phyloP scores from a whole-genome alignment of 148 eudicot genomes.

The Hydrangea macrophylla region DNA sequence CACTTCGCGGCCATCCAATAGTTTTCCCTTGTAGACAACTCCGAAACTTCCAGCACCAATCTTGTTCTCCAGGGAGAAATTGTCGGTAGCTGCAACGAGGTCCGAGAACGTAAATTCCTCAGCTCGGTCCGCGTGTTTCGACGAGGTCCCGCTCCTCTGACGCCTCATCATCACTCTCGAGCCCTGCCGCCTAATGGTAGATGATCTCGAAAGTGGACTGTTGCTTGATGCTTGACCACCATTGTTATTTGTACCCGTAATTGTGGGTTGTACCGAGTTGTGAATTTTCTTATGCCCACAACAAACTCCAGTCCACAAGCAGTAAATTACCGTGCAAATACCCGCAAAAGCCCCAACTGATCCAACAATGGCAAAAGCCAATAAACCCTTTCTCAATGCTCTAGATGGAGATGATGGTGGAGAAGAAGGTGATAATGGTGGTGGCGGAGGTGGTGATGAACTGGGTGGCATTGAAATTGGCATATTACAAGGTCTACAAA shows the following conservation, averaged over 20 bases:
- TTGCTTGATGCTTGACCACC: conserved; percentile 36
- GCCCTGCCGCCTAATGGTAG: conserved; percentile 76
- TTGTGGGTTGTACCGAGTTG: conserved; percentile 89
- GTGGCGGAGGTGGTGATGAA: conserved; percentile 22
- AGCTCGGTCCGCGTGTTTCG: conserved; percentile 64
- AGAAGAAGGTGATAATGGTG: conserved; percentile 16
- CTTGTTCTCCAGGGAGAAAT: conserved; percentile 76
- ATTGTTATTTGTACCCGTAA: conserved; percentile 52
- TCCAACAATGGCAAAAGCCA: conserved; percentile 82
- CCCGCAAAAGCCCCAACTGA: conserved; percentile 70
- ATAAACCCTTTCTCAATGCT: conserved; percentile 51
- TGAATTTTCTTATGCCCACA: conserved; percentile 86
- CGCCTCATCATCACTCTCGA: conserved; percentile 77
- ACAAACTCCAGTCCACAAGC: conserved; percentile 67
- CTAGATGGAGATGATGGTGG: conserved; percentile 37
- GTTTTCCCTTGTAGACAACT: conserved; percentile 78
- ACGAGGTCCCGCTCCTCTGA: conserved; percentile 91
- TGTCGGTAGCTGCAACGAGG: conserved; percentile 58
- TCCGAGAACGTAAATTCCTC: conserved; percentile 78
- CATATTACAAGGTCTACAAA: conserved; percentile 49
- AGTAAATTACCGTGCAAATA: conserved; percentile 58
- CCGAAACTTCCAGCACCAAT: conserved; percentile 93
- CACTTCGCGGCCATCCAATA: conserved; percentile 78
- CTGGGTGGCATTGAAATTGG: conserved; percentile 11
- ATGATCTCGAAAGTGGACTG: conserved; percentile 65